Conservation (phyloP, 371 early-diverging fungal species). For the Umbelopsis sp. region DNA sequence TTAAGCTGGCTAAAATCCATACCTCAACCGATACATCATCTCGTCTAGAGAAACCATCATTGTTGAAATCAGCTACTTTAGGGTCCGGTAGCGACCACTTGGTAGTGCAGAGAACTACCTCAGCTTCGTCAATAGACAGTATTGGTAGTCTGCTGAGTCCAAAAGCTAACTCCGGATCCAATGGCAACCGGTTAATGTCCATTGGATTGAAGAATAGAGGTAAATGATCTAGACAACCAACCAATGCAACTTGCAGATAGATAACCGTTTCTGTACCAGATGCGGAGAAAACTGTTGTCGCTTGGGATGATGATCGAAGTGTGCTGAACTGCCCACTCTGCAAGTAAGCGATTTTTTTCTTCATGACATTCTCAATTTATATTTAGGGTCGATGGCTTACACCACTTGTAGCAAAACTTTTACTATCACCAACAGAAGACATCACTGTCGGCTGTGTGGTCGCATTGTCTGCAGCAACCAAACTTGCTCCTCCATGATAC, state of each 20-base stretch:
- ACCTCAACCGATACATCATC: slow-evolving; percentile 31
- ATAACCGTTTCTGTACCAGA: slow-evolving; percentile 30
- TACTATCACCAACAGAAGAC: slow-evolving; percentile 65
- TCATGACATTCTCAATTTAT: slow-evolving; percentile 19
- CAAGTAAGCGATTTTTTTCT: slow-evolving; percentile 41
- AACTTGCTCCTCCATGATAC: slow-evolving; percentile 63
- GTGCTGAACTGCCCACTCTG: slow-evolving; percentile 61
- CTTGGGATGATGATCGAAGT: slow-evolving; percentile 67
- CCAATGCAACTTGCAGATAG: neutral
- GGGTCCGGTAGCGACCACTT: slow-evolving; percentile 19
- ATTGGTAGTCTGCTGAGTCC: slow-evolving; percentile 39
- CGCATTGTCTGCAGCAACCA: slow-evolving; percentile 69
- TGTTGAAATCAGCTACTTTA: slow-evolving; percentile 5
- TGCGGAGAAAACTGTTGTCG: slow-evolving; percentile 65
- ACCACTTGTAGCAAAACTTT: slow-evolving; percentile 37
- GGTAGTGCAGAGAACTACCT: slow-evolving; percentile 35
- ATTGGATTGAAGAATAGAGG: slow-evolving; percentile 55
- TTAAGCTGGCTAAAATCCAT: slow-evolving; percentile 47
- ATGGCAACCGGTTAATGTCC: slow-evolving; percentile 45
- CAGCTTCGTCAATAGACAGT: slow-evolving; percentile 45
- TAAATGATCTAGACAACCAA: slow-evolving; percentile 15
- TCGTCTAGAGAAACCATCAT: slow-evolving; percentile 12
- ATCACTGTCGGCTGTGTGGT: slow-evolving; percentile 84
- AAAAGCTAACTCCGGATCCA: slow-evolving; percentile 40
- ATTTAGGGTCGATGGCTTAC: slow-evolving; percentile 19